A percentile compares a stretch with the other conserved stretches of the same genome.
Evolutionary conservation across 768 basidiomycete species (phyloP).

Genomic region (Botryobasidium botryosum): DNA sequence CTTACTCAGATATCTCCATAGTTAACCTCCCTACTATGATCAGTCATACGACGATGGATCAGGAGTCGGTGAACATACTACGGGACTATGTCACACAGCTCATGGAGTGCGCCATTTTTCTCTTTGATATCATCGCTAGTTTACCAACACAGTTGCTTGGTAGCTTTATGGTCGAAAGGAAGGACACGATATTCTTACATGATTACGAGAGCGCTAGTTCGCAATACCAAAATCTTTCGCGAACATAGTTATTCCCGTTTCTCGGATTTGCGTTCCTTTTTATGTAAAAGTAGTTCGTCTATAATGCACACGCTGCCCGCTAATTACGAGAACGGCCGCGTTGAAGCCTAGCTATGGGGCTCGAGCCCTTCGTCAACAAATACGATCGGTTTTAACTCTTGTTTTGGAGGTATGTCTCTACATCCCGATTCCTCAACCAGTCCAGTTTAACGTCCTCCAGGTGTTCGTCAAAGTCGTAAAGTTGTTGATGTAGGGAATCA

Average conservation of each 20-base stretch:
- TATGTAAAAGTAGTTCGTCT: not conserved
- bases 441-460: slow-evolving; percentile 48
- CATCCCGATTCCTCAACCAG: slow-evolving; percentile 34
- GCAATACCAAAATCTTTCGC: slow-evolving; percentile 68
- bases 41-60: slow-evolving; percentile 74
- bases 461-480: slow-evolving; percentile 74
- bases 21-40: slow-evolving; percentile 90
- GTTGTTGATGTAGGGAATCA: slow-evolving; percentile 33
- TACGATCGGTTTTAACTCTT: no score
- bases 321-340: no score
- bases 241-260: slow-evolving; percentile 30
- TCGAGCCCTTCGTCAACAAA: no score
- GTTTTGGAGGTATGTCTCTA: not conserved
- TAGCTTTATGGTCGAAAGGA: slow-evolving; percentile 69
- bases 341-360: no score
- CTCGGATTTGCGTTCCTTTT: not conserved
- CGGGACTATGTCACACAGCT: slow-evolving; percentile 84
- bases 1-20: slow-evolving; percentile 19
- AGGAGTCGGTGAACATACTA: slow-evolving; percentile 66
- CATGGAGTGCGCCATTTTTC: slow-evolving; percentile 40
- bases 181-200: slow-evolving; percentile 50
- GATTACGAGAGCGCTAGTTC: slow-evolving; percentile 65
- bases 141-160: not conserved
- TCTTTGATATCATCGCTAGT: not conserved
- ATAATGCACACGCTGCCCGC: no score